phyloP scores from a whole-genome alignment of 441 rosid species.

The Mallotus repandus region DNA sequence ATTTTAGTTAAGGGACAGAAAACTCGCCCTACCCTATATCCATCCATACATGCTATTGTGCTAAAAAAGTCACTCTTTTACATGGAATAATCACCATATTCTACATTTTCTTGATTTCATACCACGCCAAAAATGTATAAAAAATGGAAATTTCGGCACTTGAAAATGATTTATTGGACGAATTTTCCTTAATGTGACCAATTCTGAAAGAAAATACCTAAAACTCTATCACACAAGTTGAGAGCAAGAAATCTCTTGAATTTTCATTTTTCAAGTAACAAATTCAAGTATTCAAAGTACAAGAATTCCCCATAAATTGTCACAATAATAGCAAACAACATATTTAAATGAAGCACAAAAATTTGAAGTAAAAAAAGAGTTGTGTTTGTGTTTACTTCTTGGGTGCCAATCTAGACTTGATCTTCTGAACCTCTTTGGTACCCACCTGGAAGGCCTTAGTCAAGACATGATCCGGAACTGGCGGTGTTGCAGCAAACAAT shows the following conservation, averaged over 20 bases:
- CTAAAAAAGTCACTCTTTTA: too few species aligned
- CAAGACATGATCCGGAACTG: slow-evolving; percentile 47
- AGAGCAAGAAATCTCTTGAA: neutral
- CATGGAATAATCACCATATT: too few species aligned
- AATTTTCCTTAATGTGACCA: too few species aligned
- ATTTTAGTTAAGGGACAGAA: too few species aligned
- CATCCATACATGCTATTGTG: too few species aligned
- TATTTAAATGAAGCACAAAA: neutral
- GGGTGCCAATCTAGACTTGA: slow-evolving; percentile 42
- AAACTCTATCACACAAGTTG: neutral
- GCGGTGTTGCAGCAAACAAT: slow-evolving; percentile 42
- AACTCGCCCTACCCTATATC: neutral
- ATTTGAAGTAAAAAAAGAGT: neutral
- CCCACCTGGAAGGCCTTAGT: slow-evolving; percentile 41
- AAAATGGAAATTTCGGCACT: too few species aligned
- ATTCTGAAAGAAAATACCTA: too few species aligned
- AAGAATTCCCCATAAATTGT: neutral
- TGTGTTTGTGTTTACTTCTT: slow-evolving; percentile 23
- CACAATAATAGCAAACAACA: neutral
- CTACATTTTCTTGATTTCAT: too few species aligned
- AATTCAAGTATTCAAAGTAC: neutral
- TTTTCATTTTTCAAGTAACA: neutral
- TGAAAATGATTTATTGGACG: too few species aligned
- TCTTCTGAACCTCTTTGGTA: slow-evolving; percentile 26
- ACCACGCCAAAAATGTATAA: too few species aligned